phyloP scores from a whole-genome alignment of 2,329 filamentous ascomycete species.

The Spiromastix sp. region DNA sequence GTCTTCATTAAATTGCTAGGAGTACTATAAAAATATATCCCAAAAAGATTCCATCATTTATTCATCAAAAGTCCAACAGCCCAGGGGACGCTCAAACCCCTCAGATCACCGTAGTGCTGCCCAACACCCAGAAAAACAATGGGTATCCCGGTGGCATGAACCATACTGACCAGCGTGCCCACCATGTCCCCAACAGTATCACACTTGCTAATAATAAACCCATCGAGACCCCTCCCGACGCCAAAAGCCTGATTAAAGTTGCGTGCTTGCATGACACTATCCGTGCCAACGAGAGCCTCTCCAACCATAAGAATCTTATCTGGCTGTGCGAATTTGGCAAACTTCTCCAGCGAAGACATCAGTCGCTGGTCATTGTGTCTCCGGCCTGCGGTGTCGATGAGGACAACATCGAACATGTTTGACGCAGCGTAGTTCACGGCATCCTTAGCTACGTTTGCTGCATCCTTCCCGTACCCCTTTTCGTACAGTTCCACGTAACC shows the following conservation, averaged over 20 bases:
- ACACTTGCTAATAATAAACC: conserved; percentile 97
- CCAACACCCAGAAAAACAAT: conserved; percentile 79
- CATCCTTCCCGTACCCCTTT: conserved; percentile 96
- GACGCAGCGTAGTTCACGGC: conserved; percentile 71
- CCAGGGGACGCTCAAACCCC: conserved; percentile 54
- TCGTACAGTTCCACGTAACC: conserved; percentile 86
- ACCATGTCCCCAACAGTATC: conserved; percentile 99
- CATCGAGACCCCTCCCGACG: conserved; percentile 67
- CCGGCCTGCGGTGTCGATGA: conserved; percentile 92
- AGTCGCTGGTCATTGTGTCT: conserved; percentile 91
- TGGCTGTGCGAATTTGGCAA: conserved; percentile 87
- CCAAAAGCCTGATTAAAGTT: conserved; percentile 96
- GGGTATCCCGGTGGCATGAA: conserved; percentile 92
- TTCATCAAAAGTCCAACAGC: conserved; percentile 52
- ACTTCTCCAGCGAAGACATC: conserved; percentile 96
- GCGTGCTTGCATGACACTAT: conserved; percentile 87
- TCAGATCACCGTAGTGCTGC: conserved; percentile 57
- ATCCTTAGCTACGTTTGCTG: conserved; percentile 88
- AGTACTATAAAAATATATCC: too few relatives aligned
- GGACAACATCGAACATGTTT: conserved; percentile 77
- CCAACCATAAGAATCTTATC: conserved; percentile 99
- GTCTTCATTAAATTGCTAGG: too few relatives aligned
- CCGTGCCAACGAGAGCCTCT: conserved; percentile 86
- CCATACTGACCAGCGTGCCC: conserved; percentile 87
- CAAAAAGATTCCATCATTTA: conserved; percentile 8